Conservation (phyloP, 768 basidiomycete genomes). For the Lactarius evosmus region DNA sequence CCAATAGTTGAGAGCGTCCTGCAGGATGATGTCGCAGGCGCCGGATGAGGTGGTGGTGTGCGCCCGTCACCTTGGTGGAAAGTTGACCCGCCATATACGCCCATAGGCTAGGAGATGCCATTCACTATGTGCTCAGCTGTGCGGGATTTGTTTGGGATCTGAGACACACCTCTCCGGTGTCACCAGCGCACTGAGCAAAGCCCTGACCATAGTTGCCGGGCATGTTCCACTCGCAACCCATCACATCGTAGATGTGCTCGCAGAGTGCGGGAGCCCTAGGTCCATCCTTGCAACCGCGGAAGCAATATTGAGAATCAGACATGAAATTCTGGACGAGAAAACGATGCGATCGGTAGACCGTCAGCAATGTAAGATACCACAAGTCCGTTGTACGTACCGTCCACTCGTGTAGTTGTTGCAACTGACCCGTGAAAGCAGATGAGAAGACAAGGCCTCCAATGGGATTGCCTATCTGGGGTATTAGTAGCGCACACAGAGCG, state of each 20-base stretch:
- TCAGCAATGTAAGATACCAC: background rate
- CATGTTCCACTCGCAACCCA: constrained; percentile 65
- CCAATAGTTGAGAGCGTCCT: constrained; percentile 48
- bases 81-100: constrained; percentile 64
- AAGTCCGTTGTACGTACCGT: constrained; percentile 43
- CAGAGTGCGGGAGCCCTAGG: constrained; percentile 53
- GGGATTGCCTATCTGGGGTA: constrained; percentile 43
- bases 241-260: constrained; percentile 55
- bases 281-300: constrained; percentile 61
- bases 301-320: constrained; percentile 58
- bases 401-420: constrained; percentile 69
- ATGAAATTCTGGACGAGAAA: constrained; percentile 52
- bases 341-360: constrained; percentile 11
- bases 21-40: constrained; percentile 61
- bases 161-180: constrained; percentile 45
- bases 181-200: constrained; percentile 47
- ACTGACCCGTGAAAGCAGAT: constrained; percentile 51
- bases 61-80: constrained; percentile 59
- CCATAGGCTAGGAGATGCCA: constrained; percentile 48
- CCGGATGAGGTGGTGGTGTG: constrained; percentile 56
- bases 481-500: background rate
- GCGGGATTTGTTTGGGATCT: constrained; percentile 6
- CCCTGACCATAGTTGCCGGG: constrained; percentile 45
- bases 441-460: constrained; percentile 74
- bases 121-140: background rate